Evolutionary conservation across 148 eudicot species (phyloP), one percentile per base, ranked within the genome.

Genomic region (Pouteria glomerata): DNA sequence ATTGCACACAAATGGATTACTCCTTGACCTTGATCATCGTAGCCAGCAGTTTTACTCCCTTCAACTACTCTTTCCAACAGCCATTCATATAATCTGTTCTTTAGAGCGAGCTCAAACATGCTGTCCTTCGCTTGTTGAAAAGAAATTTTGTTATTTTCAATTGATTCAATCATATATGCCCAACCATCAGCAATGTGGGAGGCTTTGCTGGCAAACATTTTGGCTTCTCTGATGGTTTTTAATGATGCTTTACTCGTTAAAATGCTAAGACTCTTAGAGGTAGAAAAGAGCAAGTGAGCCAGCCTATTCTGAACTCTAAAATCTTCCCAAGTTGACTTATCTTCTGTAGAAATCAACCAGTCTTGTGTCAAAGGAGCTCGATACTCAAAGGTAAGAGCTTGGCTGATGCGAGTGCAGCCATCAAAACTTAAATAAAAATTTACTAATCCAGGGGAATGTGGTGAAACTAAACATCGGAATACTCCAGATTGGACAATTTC

Each of bases 1-100:
- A 91, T 88, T 58, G 98, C 91, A 78, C 98, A 95, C 78, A 91
- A 84, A 85, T 95, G 98, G 77, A 95, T 80, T 53, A 89, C 90
- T 59, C 98, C 98, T 81, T 89, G 97, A 79, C 98, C 98, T 72
- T 89, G 84, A 71, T 82, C 85, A 75, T 95, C 97, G 60, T 80
- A 90, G 31, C 86, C 92, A 75, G 88, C 41, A 37, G 79, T 57
- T 79, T 84, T 92, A 74, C 76, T 64, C 47, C 94, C 88, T 33
- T 85, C 80, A 45, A 88, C 66, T 50, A 91, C 73, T 80, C 87
- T 86, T 80, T 95, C 98, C 82, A 91, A 73, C 74, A 95, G 77
- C 97, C 98, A 95, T 73, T 95, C 97, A 60, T 73, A 82, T 27
- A 95, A 82, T 74, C 82, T 86, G 80, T 82, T 86, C 83, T 86